phyloP scores from a whole-genome alignment of 2,329 filamentous ascomycete species.

The Pseudopyricularia cyperi region DNA sequence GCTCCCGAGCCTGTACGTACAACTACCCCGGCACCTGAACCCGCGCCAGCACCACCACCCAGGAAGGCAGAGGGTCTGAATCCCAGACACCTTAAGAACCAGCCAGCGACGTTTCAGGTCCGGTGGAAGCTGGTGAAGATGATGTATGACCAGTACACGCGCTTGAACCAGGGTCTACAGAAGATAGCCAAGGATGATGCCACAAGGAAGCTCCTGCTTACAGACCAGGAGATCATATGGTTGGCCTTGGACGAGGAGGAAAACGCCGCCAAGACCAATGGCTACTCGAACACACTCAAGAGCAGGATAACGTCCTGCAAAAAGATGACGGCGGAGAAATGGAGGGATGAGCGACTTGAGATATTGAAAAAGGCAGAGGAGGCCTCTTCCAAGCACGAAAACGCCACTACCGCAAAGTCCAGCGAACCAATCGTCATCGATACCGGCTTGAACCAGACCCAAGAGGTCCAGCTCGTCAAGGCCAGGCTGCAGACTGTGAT shows the following conservation, averaged over 20 bases:
- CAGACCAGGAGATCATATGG: conserved; percentile 53
- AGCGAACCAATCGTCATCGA: conserved; percentile 27
- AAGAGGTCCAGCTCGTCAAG: conserved; percentile 54
- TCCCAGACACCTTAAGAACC: conserved; percentile 47
- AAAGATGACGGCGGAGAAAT: conserved; percentile 59
- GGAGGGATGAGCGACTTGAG: conserved; percentile 45
- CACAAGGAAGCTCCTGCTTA: conserved; percentile 39
- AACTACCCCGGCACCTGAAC: not conserved
- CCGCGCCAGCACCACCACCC: not conserved
- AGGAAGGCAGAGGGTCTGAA: conserved; percentile 45
- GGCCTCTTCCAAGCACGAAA: not conserved
- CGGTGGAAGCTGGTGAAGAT: conserved; percentile 46
- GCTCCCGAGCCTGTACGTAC: not conserved
- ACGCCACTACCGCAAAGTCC: not conserved
- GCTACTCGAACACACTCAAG: conserved; percentile 79
- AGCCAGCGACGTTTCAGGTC: conserved; percentile 43
- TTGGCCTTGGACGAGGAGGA: conserved; percentile 69
- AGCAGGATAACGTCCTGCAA: conserved; percentile 65
- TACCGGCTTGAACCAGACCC: conserved; percentile 53
- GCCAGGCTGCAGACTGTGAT: conserved; percentile 51
- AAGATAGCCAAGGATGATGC: conserved; percentile 36
- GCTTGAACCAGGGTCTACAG: conserved; percentile 51
- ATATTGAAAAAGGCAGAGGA: conserved; percentile 4
- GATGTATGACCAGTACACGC: conserved; percentile 51
- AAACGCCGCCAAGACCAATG: conserved; percentile 51